Conservation (phyloP, 148 eudicot species). For the Arctostaphylos glauca region DNA sequence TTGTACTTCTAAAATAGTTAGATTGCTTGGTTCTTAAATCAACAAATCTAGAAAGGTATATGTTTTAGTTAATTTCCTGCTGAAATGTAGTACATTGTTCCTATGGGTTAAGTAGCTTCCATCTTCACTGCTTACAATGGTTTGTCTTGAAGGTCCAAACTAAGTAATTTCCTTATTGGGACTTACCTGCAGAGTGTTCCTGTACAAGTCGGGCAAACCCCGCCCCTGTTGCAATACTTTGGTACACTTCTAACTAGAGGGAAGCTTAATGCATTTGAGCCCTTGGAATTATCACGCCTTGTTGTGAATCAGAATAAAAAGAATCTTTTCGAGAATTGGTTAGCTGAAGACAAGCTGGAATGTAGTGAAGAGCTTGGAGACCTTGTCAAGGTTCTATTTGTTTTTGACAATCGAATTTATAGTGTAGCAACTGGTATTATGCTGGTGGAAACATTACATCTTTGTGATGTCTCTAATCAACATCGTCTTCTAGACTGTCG, state of each 20-base stretch:
- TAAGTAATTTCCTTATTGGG: constrained; percentile 12
- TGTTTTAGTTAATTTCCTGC: constrained; percentile 4
- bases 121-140: neutral
- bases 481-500: constrained; percentile 72
- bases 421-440: neutral
- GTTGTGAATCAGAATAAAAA: constrained; percentile 98
- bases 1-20: neutral
- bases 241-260: constrained; percentile 88
- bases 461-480: constrained; percentile 8
- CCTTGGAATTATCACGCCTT: constrained; percentile 88
- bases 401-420: neutral
- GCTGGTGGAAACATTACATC: neutral
- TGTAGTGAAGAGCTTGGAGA: constrained; percentile 99
- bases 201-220: constrained; percentile 97
- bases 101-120: neutral
- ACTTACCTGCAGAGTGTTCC: constrained; percentile 87
- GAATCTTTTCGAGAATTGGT: constrained; percentile 97
- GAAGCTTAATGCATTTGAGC: constrained; percentile 92
- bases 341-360: constrained; percentile 95
- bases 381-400: constrained; percentile 74
- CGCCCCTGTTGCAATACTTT: constrained; percentile 91
- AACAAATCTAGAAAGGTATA: no score
- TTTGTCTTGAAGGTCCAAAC: neutral
- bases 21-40: neutral
- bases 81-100: neutral